phyloP scores from a whole-genome alignment of 805 yeast genomes.

The Starmerella bombi region DNA sequence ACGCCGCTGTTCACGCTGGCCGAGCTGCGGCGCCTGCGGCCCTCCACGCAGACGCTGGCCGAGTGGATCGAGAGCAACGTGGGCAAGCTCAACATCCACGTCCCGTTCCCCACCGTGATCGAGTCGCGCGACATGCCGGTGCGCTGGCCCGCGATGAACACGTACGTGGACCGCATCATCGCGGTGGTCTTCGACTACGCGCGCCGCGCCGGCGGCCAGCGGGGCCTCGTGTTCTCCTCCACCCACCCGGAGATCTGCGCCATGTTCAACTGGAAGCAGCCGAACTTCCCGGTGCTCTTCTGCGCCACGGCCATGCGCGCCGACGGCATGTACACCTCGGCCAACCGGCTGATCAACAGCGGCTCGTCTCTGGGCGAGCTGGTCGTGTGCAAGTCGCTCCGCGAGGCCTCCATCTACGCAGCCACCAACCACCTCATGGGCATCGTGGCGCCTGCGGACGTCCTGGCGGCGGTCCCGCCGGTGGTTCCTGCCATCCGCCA shows the following conservation, averaged over 20 bases:
- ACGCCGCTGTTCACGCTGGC: constrained; percentile 21
- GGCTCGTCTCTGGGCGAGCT: constrained; percentile 23
- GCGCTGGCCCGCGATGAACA: constrained; percentile 41
- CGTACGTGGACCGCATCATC: constrained; percentile 61
- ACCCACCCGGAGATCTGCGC: constrained; percentile 85
- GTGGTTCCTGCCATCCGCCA: constrained; percentile 61
- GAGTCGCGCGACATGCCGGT: constrained; percentile 18
- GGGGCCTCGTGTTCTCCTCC: constrained; percentile 68
- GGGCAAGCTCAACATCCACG: constrained; percentile 21
- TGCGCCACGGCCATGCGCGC: constrained; percentile 39
- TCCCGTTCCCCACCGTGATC: constrained; percentile 20
- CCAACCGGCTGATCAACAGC: constrained; percentile 23
- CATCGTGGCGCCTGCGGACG: constrained; percentile 55
- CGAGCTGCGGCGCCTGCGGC: constrained; percentile 18
- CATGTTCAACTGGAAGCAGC: constrained; percentile 94
- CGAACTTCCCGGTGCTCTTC: constrained; percentile 88
- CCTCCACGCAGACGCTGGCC: constrained; percentile 18
- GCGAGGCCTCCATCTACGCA: constrained; percentile 73
- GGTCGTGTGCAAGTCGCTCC: constrained; percentile 41
- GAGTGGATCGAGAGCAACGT: constrained; percentile 33
- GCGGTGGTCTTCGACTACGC: constrained; percentile 66
- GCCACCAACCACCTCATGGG: constrained; percentile 76
- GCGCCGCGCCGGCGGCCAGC: constrained; percentile 27
- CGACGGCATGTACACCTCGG: constrained; percentile 22
- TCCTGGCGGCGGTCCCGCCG: constrained; percentile 62